Evolutionary conservation across 2,329 filamentous ascomycete genomes (phyloP).

Genomic region (Pseudocercospora vitis): DNA sequence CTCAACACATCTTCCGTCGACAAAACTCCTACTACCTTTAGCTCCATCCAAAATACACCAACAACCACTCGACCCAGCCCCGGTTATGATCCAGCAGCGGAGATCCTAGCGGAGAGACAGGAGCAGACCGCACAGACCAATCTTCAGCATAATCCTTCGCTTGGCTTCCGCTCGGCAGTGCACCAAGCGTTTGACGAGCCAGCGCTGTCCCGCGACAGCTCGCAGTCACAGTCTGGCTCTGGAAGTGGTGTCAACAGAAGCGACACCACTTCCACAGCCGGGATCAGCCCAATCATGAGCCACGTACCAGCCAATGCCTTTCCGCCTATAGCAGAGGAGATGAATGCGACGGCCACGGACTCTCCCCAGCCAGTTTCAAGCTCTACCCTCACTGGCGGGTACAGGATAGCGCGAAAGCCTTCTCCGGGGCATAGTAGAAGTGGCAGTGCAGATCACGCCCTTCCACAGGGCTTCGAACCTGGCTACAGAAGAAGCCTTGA

Average conservation of each 20-base stretch:
- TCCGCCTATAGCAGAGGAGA: slow-evolving; percentile 58
- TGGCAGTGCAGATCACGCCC: slow-evolving; percentile 38
- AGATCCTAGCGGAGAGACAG: slow-evolving; percentile 21
- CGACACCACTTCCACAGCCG: slow-evolving; percentile 62
- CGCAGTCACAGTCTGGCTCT: slow-evolving; percentile 26
- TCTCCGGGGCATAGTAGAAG: slow-evolving; percentile 44
- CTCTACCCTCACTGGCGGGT: slow-evolving; percentile 36
- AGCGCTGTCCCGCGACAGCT: slow-evolving; percentile 51
- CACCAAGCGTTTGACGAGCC: slow-evolving; percentile 66
- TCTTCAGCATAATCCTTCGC: slow-evolving; percentile 51
- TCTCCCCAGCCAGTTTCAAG: slow-evolving; percentile 39
- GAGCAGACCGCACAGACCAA: slow-evolving; percentile 8
- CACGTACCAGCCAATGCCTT: slow-evolving; percentile 54
- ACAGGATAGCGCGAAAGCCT: slow-evolving; percentile 39
- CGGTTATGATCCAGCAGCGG: slow-evolving; percentile 21
- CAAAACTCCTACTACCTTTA: slow-evolving; percentile 16
- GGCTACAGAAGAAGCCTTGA: slow-evolving; percentile 60
- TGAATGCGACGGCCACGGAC: slow-evolving; percentile 35
- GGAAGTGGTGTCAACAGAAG: slow-evolving; percentile 44
- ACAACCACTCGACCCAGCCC: slow-evolving; percentile 17
- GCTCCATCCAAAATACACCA: slow-evolving; percentile 24
- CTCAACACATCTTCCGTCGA: slow-evolving; percentile 2
- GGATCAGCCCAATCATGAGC: slow-evolving; percentile 66
- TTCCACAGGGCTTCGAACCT: slow-evolving; percentile 44
- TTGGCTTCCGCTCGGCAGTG: slow-evolving; percentile 56